Percentiles rank a stretch among this genome's conserved stretches.
Conservation (phyloP, 352 stramenopile species). For the Phytophthora rubi region DNA sequence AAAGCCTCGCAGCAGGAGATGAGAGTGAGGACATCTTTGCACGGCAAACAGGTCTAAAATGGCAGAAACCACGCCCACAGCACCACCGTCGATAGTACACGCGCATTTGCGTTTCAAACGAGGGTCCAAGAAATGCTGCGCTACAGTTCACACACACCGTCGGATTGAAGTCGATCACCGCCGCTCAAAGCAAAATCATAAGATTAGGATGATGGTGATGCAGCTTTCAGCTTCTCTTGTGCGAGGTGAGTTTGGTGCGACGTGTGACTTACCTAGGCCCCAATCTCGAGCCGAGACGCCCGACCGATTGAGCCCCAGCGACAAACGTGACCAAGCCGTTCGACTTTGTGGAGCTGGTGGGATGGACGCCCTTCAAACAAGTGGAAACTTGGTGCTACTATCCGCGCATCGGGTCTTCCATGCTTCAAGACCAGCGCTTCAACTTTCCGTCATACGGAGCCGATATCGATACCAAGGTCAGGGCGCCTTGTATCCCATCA, state of each 20-base stretch:
- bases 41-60: constrained; percentile 3
- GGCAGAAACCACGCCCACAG: constrained; percentile 5
- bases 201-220: constrained; percentile 1
- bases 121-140: neutral
- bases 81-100: constrained; percentile 27
- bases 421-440: no score
- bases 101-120: constrained; percentile 12
- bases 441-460: no score
- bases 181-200: constrained; percentile 1
- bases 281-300: neutral
- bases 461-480: no score
- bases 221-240: neutral
- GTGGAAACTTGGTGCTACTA: no score
- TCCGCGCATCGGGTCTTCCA: no score
- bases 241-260: neutral
- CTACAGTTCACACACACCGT: neutral
- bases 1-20: constrained; percentile 22
- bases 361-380: no score
- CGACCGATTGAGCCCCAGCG: neutral
- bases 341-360: no score
- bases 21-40: constrained; percentile 27
- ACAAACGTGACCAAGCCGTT: neutral
- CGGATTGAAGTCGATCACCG: neutral
- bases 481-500: no score
- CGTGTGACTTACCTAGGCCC: neutral